Base-by-base conservation (phyloP, 371 early-diverging fungal species). In the Mucor circinelloides region DNA sequence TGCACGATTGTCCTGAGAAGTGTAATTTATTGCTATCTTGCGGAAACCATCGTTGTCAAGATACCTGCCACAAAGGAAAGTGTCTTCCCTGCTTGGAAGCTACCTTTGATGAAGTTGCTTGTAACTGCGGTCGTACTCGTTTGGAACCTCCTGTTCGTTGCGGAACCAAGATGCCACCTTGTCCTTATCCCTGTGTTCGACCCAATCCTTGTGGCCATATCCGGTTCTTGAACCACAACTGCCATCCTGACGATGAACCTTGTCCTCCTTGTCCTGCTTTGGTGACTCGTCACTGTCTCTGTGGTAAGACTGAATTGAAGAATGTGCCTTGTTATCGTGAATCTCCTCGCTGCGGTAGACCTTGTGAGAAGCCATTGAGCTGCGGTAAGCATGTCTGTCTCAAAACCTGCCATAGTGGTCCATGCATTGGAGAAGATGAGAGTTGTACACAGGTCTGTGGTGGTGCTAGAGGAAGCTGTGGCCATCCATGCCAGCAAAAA, bases 261-360 rank as follows among this genome's bases (percentile, higher is more conserved):
- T 94, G 94, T 48, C 91, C 94, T 21, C 93, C 93, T 1, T 94
- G 94, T 62, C 76, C 89, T 8, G 80, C 85, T 28, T 75, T 92
- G 15, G 88, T 89, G 0, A 64, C 85, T 6, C 83, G 89, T 19
- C 76, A 71, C 59, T 94, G 94, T 73, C 81, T 86, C 71, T 94
- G 94, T 67, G 90, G 90, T 61, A 91, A 86, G 63, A 79, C 85
- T 7, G 84, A 81, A 52, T 73, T 93, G 60, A 88, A 84, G 34
- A 91, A 87, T 57, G 83, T 93, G 0, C 91, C 93, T 10, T 94
- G 95, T 68, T 87, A 90, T 60, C 84, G 89, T 36, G 85, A 74
- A 55, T 78, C 85, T 0, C 86, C 93, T 19, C 87, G 86, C 17
- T 94, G 94, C 70, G 92, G 93, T 6, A 77, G 81, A 31, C 72